Evolutionary conservation across 768 basidiomycete genomes (phyloP), one percentile per base, ranked within the genome.

Genomic region (Pleurotus giganteus): DNA sequence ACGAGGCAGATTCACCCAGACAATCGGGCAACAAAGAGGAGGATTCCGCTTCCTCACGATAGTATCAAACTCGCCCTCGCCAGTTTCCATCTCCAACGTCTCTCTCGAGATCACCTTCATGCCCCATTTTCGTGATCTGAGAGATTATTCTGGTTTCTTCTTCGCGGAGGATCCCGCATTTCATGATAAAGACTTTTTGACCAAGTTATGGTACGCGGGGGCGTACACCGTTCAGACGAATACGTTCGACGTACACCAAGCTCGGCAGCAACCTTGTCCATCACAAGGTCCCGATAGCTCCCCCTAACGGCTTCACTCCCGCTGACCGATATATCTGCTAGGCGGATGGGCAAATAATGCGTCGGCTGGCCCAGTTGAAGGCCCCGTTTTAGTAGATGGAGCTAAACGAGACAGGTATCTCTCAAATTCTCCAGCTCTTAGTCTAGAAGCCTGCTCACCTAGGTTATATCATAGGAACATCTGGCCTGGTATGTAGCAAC

Each of bases 221-320:
- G 79, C 79, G 23, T 82, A 81, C 54, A 82, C 80, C 0, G 75
- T 80, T 34, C 79, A 81, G 61, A 80, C 75, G 4, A 76, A 78
- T 56, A 78, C 74, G 0, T 73, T 79, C 29, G 71, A 73, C 54
- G 60, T 62, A 0, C 64, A 71, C 44, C 61, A 73, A 55, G 71
- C 71, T 15, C 62, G 71, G 17, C 67, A 68, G 50, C 64, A 65
- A 31, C 70, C 68, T 11, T 70, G 71, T 52, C 66, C 69, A 17
- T 34, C 52, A 1, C 8, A 15, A 9, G 57, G 58, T 60, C 26
- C 2, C 53, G 46, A 26, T 51, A 4, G 27, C 11, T 45, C n/a
- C 7, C n/a, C 31, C 26, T 26, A 6, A 5, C 9, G 0, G 4
- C 36, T 44, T 13, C 17, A 3, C 28, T 4, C 19, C 13, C 42